Evolutionary conservation across 1,139 yeast genomes (phyloP).

Genomic region (Geotrichum australiense): DNA sequence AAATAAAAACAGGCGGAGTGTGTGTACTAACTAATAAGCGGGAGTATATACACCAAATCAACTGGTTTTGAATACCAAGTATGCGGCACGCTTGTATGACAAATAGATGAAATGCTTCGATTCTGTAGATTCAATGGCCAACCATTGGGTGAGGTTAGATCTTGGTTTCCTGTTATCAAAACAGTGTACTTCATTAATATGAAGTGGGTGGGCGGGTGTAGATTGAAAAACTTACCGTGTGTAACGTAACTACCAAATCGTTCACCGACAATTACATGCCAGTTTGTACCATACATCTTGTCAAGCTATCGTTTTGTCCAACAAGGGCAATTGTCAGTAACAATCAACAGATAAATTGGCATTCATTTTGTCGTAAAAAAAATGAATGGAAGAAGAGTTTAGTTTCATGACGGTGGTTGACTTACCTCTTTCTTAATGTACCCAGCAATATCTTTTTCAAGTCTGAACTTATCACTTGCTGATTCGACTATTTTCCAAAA

Average conservation of each 20-base stretch:
- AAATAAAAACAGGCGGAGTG: no score
- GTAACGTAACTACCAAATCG: constrained; percentile 92
- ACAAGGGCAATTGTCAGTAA: not conserved
- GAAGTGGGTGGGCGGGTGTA: no score
- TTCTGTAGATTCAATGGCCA: no score
- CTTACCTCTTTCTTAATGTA: constrained; percentile 66
- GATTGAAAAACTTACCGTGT: constrained; percentile 44
- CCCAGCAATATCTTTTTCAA: constrained; percentile 67
- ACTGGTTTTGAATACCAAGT: constrained; percentile 73
- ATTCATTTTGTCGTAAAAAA: not conserved
- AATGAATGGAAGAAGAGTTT: not conserved
- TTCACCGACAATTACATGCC: constrained; percentile 95
- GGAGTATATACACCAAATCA: no score
- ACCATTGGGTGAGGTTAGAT: constrained; percentile 9
- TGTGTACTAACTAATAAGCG: no score
- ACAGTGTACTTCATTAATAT: not conserved
- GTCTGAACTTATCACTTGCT: constrained; percentile 51
- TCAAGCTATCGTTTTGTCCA: constrained; percentile 37
- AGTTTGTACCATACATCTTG: constrained; percentile 63
- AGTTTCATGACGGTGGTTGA: not conserved
- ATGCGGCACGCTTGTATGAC: constrained; percentile 73
- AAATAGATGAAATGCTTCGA: constrained; percentile 77
- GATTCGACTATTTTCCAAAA: constrained; percentile 48
- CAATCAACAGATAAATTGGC: no score
- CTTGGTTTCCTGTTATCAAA: constrained; percentile 1